Evolutionary conservation across 495 filamentous ascomycete genomes (phyloP), one percentile per base, ranked within the genome.

Genomic region (Cercophora newfieldiana): DNA sequence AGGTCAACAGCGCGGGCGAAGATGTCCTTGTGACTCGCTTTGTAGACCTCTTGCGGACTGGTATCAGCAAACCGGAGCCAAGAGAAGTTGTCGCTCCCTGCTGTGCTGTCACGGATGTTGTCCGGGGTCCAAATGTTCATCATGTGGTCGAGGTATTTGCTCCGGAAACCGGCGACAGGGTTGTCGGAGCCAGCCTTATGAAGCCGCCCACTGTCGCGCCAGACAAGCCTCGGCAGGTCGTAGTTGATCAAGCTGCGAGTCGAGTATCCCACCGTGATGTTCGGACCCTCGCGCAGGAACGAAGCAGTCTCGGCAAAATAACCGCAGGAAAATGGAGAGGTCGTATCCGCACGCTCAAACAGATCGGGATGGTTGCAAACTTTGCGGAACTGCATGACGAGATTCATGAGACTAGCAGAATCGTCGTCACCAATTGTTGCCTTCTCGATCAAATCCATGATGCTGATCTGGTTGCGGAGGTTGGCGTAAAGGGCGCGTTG

Each of bases 351-450:
- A 50, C 96, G 88, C 75, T 99, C 94, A 66, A 98, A 98, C 22
- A 99, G 81, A 79, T 99, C 95, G 2, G 95, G 95, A 76, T 99
- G 95, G 72, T 99, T 99, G 82, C 95, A 99, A 59, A 99, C 96
- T 81, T 99, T 99, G 62, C 95, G 88, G 86, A 99, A 99, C 78
- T 99, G 96, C 95, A 99, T 99, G 63, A 99, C 95, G 66, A 99
- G 83, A 75, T 98, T 99, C 95, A 99, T 99, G 72, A 99, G 75
- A 19, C 94, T 99, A 16, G 92, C 92, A 28, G 92, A 94, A 71
- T 97, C 96, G 68, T 99, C 95, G 71, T 97, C 94, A 31, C 96
- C 96, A 59, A 94, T 82, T 4, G 94, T 91, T 12, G 94, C 94
- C 84, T 97, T 98, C 78, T 99, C 95, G 66, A 98, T 96, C 50